Evolutionary conservation across 2,329 filamentous ascomycete species (phyloP), one percentile per base, ranked within the genome.

Genomic region (Neofusicoccum umdonicola): DNA sequence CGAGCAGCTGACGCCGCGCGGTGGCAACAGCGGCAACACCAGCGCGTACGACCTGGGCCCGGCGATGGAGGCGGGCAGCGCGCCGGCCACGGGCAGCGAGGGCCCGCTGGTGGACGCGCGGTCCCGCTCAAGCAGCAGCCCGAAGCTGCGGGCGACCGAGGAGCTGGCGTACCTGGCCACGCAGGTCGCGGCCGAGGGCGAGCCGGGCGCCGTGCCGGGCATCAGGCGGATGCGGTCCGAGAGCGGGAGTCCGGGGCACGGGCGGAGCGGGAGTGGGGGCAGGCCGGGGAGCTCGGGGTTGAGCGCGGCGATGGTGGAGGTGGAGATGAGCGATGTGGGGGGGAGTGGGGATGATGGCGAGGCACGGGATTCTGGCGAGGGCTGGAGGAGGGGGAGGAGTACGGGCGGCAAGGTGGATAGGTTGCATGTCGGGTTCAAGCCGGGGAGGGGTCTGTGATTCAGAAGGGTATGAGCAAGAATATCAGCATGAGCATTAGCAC

Each of bases 261-360:
- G 35, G 13, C 9, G 37, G 22, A 27, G 22, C 13, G 54, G 54
- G 41, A 58, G 27, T 11, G 54, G 54, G 1, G 27, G 54, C 13
- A 15, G 56, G 42, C 56, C 56, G 4, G 42, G 56, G 1, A 60
- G 56, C 17, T 47, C 41, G 22, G 56, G 56, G 15, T 35, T 60
- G 42, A 31, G 27, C 4, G 39, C 41, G 1, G 56, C 42, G 11
- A 60, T 60, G 56, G 56, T 60, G 27, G 56, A 60, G 42, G 56
- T 60, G n/a, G 56, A 60, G 56, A 47, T 60, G 56, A 39, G 56
- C 2, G 56, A 60, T 15, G 56, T 47, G 22, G 56, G 27, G 1
- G 42, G 41, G 9, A 17, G 41, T 4, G 15, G 56, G 15, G 56
- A 45, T n/a, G 42, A 17, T n/a, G 42, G 42, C 1, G n/a, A 17